Percentiles rank a stretch among this genome's conserved stretches.
These are phyloP conservation scores for Naganishia vishniacii DNA, from an alignment of 768 basidiomycete genomes.

Conservation along the genomic window DNA sequence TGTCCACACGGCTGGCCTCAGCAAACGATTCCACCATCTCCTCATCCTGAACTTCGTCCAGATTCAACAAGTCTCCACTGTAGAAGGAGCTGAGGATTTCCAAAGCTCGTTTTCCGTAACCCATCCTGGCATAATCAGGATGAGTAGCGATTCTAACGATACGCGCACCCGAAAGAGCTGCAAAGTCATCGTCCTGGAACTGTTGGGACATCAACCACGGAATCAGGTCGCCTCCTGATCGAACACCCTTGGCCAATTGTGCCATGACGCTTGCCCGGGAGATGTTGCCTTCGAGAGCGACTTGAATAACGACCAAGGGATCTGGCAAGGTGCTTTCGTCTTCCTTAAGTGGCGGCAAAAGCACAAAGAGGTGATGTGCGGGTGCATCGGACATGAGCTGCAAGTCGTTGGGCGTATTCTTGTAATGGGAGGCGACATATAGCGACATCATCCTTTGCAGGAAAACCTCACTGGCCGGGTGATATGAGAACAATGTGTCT, in stretches of 20 bases:
- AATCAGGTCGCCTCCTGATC: slow-evolving; percentile 92
- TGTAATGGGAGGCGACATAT: slow-evolving; percentile 96
- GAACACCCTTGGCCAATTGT: slow-evolving; percentile 71
- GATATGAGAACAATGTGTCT: slow-evolving; percentile 93
- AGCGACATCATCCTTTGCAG: slow-evolving; percentile 97
- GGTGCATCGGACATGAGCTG: slow-evolving; percentile 95
- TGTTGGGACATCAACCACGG: slow-evolving; percentile 88
- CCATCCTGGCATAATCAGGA: slow-evolving; percentile 97
- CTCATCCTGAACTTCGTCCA: slow-evolving; percentile 62
- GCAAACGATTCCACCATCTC: slow-evolving; percentile 59
- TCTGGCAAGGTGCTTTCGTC: slow-evolving; percentile 88
- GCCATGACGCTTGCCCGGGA: slow-evolving; percentile 79
- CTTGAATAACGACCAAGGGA: slow-evolving; percentile 89
- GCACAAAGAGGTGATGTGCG: slow-evolving; percentile 91
- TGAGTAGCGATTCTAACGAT: slow-evolving; percentile 90
- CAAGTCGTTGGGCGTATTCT: slow-evolving; percentile 98
- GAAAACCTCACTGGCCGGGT: slow-evolving; percentile 95
- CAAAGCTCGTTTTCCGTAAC: slow-evolving; percentile 85
- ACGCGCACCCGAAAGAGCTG: slow-evolving; percentile 79
- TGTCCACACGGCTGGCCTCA: slow-evolving; percentile 48
- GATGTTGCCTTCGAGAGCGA: slow-evolving; percentile 91
- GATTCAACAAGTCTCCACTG: slow-evolving; percentile 81
- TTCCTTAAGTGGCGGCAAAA: slow-evolving; percentile 84
- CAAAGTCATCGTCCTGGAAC: slow-evolving; percentile 93
- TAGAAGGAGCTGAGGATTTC: slow-evolving; percentile 84